Evolutionary conservation across 2,329 filamentous ascomycete species (phyloP).

Genomic region (Helotiales sp.): DNA sequence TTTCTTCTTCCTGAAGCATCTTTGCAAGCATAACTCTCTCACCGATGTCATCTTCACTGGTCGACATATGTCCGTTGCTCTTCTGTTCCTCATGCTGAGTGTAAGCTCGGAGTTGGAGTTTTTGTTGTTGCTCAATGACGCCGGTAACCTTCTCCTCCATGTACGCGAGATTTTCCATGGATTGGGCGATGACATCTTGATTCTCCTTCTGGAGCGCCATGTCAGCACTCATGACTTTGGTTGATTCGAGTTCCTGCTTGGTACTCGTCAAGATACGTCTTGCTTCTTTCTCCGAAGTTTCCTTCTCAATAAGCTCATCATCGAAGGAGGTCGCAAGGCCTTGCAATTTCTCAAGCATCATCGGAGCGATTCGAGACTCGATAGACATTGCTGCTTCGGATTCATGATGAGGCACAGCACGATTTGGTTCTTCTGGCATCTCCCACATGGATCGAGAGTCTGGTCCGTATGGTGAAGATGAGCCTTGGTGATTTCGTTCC

Average conservation of each 20-base stretch:
- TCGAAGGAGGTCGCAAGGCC: conserved; percentile 75
- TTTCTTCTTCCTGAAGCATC: conserved; percentile 62
- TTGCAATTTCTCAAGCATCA: conserved; percentile 74
- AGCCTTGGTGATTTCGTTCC: conserved; percentile 63
- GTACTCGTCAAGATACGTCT: conserved; percentile 69
- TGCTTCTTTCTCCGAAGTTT: conserved; percentile 70
- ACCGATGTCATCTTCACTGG: conserved; percentile 53
- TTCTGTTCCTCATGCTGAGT: conserved; percentile 54
- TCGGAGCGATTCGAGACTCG: conserved; percentile 69
- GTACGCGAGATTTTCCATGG: conserved; percentile 32
- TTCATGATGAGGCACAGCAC: conserved; percentile 46
- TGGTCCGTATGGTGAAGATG: conserved; percentile 73
- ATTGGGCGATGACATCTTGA: conserved; percentile 26
- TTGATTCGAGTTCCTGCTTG: conserved; percentile 66
- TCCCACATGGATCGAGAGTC: conserved; percentile 52
- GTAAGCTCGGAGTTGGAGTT: conserved; percentile 45
- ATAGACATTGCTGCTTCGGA: conserved; percentile 72
- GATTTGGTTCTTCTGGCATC: conserved; percentile 34
- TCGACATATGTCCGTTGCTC: conserved; percentile 52
- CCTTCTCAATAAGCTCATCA: conserved; percentile 75
- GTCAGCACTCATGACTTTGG: conserved; percentile 61
- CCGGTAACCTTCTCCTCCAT: conserved; percentile 35
- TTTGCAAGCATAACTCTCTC: conserved; percentile 63
- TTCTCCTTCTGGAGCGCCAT: conserved; percentile 45
- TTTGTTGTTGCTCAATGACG: conserved; percentile 54